Evolutionary conservation across 2,329 filamentous ascomycete genomes (phyloP), one percentile per base, ranked within the genome.

Genomic region (Ambrosiella xylebori): DNA sequence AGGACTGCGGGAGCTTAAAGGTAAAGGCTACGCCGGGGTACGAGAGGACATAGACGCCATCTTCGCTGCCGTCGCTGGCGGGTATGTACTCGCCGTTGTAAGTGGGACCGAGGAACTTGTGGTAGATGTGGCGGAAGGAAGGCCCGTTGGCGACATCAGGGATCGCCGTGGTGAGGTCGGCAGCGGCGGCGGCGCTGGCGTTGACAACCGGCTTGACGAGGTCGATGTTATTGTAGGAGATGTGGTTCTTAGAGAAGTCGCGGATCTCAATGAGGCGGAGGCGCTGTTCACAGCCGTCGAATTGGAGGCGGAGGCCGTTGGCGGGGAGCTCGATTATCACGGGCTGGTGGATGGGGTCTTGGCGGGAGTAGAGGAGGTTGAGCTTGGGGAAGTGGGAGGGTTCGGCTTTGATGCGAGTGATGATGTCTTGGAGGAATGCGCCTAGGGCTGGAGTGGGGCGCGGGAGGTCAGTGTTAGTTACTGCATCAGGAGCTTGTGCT

Each of bases 21-120:
- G 86, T 90, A 68, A 97, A 96, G 0, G 91, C 88, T 37, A 98
- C 82, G 0, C 93, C 93, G 0, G 91, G 90, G 70, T 96, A 98
- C 1, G 91, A 97, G 39, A 98, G 74, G 39, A 95, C 82, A 66
- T 97, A 98, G 19, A 81, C 85, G 13, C 90, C 90, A 60, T 76
- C 72, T 13, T 75, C 73, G 1, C 73, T 66, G 15, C 57, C 57
- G 39, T 61, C 55, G n/a, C 59, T 49, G 17, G 40, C 35, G 7
- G 84, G 78, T 41, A 95, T 77, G 66, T 91, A 98, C 73, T 98
- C 93, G 62, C 93, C 93, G 1, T 86, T 86, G 68, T 95, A 97
- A 0, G 91, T 94, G 15, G 90, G 90, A 0, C 93, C 93, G 62
- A 98, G 83, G n/a, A 96, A 75, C 57, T 87, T 83, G 65, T 95